These are phyloP conservation scores for Acacia crassicarpa DNA, from an alignment of 306 rosid species.

Conservation along the genomic window DNA sequence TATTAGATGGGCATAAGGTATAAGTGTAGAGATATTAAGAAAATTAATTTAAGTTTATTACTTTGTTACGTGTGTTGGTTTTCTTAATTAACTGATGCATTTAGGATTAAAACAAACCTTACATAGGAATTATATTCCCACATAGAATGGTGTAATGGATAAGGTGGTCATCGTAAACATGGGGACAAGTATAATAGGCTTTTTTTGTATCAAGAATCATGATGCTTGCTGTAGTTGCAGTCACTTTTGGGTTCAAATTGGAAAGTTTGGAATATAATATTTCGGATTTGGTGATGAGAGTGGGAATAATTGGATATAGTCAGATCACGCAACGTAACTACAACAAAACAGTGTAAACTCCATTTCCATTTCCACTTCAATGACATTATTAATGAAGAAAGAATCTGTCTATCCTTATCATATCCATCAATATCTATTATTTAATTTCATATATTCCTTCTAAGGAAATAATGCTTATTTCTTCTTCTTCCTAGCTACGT, in stretches of 20 bases:
- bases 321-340: not conserved
- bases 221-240: conserved; percentile 1
- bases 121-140: too few species aligned
- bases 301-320: conserved; percentile 1
- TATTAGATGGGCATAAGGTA: too few species aligned
- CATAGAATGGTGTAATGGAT: not conserved
- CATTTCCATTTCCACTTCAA: not conserved
- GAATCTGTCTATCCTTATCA: not conserved
- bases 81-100: too few species aligned
- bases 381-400: not conserved
- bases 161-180: not conserved
- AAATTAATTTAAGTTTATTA: too few species aligned
- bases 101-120: too few species aligned
- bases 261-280: conserved; percentile 9
- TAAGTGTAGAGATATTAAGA: too few species aligned
- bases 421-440: not conserved
- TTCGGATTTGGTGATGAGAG: conserved; percentile 17
- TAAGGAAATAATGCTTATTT: not conserved
- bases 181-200: not conserved
- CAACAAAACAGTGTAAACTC: not conserved
- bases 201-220: not conserved
- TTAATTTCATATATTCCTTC: not conserved
- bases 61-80: too few species aligned
- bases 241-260: not conserved
- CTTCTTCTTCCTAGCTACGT: not conserved